A percentile compares a stretch with the other conserved stretches of the same genome.
Conservation (phyloP, 129 eudicot genomes). For the sunflower (Helianthus annuus) region HanXRQr2.0-SUNRISE NC_035433.2:46673365-46673864, state of each 20-base stretch:
- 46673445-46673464: too few species aligned
- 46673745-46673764: too few species aligned
- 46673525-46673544: slow-evolving; percentile 77
- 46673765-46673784: too few species aligned
- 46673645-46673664: slow-evolving; percentile 89
- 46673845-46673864: slow-evolving; percentile 79
- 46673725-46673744: too few species aligned
- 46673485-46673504: slow-evolving; percentile 36
- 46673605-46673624: slow-evolving; percentile 64
- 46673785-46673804: too few species aligned
- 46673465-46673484: too few species aligned
- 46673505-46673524: slow-evolving; percentile 89
- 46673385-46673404: too few species aligned
- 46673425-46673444: too few species aligned
- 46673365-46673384: too few species aligned
- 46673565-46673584: slow-evolving; percentile 82
- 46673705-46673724: too few species aligned
- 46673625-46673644: slow-evolving; percentile 78
- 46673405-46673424: too few species aligned
- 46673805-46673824: too few species aligned
- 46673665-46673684: slow-evolving; percentile 88
- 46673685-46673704: slow-evolving; percentile 78
- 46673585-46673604: slow-evolving; percentile 68
- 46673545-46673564: slow-evolving; percentile 71
- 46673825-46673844: slow-evolving; percentile 41